Base-by-base conservation (phyloP, 352 stramenopile genomes). In the Pseudoperonospora humuli region DNA sequence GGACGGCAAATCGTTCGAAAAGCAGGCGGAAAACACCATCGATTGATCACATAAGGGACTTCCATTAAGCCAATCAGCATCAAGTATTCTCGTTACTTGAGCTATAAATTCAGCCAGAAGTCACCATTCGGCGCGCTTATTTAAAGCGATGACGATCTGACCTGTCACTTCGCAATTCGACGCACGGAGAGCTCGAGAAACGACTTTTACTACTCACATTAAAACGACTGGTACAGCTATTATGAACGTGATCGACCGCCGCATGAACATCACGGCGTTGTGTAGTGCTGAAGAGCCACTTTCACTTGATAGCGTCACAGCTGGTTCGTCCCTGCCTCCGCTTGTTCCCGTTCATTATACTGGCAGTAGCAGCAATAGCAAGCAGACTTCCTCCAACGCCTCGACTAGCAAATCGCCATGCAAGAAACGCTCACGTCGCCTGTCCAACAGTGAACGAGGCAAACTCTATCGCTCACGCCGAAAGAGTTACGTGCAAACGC, bases 371-470 rank as follows among this genome's bases (percentile, higher is more conserved):
- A n/a, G n/a, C 18, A 39, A 23, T 18, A 25, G 15, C 33, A 39
- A 47, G 36, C 37, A 47, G 27, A 20, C 23, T 43, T 29, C 27
- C 31, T 1, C 24, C 14, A 26, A 14, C 25, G 19, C 7, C 24
- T 27, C 45, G 9, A 57, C 9, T 33, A 28, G 32, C 25, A 54
- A 49, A 31, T 41, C 41, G 13, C 25, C 42, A 23, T 46, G 48
- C 25, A 74, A 70, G 49, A 77, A 74, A 43, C 57, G 57, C 27
- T 64, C 60, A 23, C 59, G 57, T 2, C 67, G 67, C 38, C 61
- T 84, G 42, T 68, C 52, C 28, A 84, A 82, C 52, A 85, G 70
- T 46, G 63, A 76, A 41, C 70, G 72, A 5, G 67, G 70, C 34
- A 85, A 83, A 29, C 38, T 71, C n/a, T 83, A 85, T 39, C 70